Evolutionary conservation across 2,329 filamentous ascomycete genomes (phyloP).

Genomic region (Neofusicoccum cordaticola): DNA sequence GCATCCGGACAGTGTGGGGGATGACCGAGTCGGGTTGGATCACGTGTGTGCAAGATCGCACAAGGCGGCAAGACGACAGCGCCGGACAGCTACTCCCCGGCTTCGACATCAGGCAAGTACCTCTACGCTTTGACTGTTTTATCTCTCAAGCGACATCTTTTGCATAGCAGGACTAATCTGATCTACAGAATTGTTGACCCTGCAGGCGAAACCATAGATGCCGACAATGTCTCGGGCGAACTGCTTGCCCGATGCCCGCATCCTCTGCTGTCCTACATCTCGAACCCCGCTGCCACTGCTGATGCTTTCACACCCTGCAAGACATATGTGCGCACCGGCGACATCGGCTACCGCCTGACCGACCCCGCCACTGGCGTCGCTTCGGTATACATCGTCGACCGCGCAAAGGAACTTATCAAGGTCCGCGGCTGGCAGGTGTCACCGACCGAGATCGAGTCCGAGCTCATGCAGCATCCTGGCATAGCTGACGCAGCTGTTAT

Average conservation of each 20-base stretch:
- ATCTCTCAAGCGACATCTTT: too few relatives aligned
- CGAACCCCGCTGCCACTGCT: conserved; percentile 15
- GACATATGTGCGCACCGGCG: conserved; percentile 18
- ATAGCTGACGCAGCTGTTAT: conserved; percentile 42
- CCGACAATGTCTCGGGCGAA: conserved; percentile 3
- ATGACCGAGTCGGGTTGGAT: conserved; percentile 53
- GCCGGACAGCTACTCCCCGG: conserved; percentile 9
- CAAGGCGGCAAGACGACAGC: conserved; percentile 13
- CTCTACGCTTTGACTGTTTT: background rate
- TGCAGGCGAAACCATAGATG: background rate
- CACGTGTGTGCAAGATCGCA: conserved; percentile 21
- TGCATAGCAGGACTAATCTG: background rate
- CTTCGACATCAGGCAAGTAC: conserved; percentile 11
- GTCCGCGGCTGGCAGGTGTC: conserved; percentile 51
- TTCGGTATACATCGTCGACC: conserved; percentile 37
- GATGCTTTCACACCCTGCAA: conserved; percentile 23
- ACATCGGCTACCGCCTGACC: conserved; percentile 13
- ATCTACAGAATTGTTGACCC: conserved; percentile 2
- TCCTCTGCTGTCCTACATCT: conserved; percentile 12
- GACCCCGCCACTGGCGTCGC: background rate
- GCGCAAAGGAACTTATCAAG: conserved; percentile 46
- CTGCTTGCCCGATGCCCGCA: background rate
- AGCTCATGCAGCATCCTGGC: conserved; percentile 42
- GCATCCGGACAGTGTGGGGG: conserved; percentile 51
- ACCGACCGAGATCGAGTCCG: conserved; percentile 48